These are phyloP conservation scores for Calonectria pteridis DNA, from an alignment of 2,329 filamentous ascomycete species.

Conservation along the genomic window DNA sequence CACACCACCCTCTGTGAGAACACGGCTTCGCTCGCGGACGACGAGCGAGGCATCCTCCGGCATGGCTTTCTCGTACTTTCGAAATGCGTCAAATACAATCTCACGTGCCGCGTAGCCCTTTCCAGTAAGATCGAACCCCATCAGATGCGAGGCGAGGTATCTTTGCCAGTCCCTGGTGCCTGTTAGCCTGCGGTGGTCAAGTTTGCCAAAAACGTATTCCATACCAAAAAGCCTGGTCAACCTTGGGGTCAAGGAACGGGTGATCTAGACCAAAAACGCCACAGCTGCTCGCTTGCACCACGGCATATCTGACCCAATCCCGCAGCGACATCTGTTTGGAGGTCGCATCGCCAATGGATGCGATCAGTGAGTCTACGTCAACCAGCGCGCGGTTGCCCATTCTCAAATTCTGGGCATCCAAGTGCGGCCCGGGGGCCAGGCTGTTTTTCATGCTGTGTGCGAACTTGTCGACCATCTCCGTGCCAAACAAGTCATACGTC, in stretches of 20 bases:
- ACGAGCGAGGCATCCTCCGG: slow-evolving; percentile 31
- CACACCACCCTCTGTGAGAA: slow-evolving; percentile 28
- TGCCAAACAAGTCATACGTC: slow-evolving; percentile 28
- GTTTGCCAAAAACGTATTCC: not conserved
- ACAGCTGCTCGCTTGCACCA: slow-evolving; percentile 38
- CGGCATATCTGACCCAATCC: slow-evolving; percentile 25
- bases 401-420: slow-evolving; percentile 34
- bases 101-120: slow-evolving; percentile 35
- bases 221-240: slow-evolving; percentile 35
- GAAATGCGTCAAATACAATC: slow-evolving; percentile 32
- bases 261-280: slow-evolving; percentile 33
- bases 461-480: slow-evolving; percentile 23
- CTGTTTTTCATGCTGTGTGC: slow-evolving; percentile 27
- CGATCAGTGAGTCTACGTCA: slow-evolving; percentile 14
- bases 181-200: not conserved
- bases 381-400: slow-evolving; percentile 31
- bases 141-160: slow-evolving; percentile 29
- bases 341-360: not conserved
- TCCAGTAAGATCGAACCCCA: slow-evolving; percentile 19
- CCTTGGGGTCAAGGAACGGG: slow-evolving; percentile 32
- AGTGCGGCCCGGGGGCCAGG: slow-evolving; percentile 20
- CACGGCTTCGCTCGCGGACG: slow-evolving; percentile 17
- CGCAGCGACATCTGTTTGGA: not conserved
- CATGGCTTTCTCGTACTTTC: slow-evolving; percentile 28
- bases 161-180: slow-evolving; percentile 30